These are phyloP conservation scores for Xerocomus minutiporus DNA, from an alignment of 1,284 basidiomycete species.

Conservation along the genomic window DNA sequence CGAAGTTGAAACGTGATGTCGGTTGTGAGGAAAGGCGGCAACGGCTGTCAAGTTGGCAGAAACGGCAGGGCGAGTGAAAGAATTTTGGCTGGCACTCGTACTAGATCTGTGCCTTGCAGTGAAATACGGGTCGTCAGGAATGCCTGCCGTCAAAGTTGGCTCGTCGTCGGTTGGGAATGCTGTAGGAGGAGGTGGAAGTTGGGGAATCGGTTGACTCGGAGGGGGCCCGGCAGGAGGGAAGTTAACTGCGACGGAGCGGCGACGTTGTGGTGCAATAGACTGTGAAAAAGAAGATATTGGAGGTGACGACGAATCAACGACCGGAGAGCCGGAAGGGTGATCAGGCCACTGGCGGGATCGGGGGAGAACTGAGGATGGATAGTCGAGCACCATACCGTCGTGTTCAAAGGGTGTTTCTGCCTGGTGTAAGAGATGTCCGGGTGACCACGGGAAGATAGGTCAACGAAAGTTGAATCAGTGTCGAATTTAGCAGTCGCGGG, in stretches of 20 bases:
- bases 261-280: conserved; percentile 41
- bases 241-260: conserved; percentile 64
- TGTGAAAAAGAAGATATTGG: conserved; percentile 35
- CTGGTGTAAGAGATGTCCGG: too few species aligned
- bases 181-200: conserved; percentile 39
- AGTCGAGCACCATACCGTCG: conserved; percentile 48
- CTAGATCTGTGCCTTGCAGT: conserved; percentile 24
- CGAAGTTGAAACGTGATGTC: conserved; percentile 41
- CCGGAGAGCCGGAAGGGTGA: conserved; percentile 17
- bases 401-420: too few species aligned
- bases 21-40: conserved; percentile 55
- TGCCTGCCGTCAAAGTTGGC: neutral
- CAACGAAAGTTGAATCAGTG: too few species aligned
- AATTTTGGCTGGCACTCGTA: conserved; percentile 34
- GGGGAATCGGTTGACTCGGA: conserved; percentile 69
- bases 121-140: conserved; percentile 19
- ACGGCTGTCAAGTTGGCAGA: conserved; percentile 56
- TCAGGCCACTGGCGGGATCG: conserved; percentile 50
- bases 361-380: conserved; percentile 37
- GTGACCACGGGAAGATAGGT: too few species aligned
- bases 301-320: conserved; percentile 30
- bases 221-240: conserved; percentile 64
- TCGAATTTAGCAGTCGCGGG: too few species aligned
- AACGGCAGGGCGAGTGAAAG: conserved; percentile 45
- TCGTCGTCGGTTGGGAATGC: conserved; percentile 24